Conservation (phyloP, 2,329 filamentous ascomycete species). For the Ophiostoma sp. region DNA sequence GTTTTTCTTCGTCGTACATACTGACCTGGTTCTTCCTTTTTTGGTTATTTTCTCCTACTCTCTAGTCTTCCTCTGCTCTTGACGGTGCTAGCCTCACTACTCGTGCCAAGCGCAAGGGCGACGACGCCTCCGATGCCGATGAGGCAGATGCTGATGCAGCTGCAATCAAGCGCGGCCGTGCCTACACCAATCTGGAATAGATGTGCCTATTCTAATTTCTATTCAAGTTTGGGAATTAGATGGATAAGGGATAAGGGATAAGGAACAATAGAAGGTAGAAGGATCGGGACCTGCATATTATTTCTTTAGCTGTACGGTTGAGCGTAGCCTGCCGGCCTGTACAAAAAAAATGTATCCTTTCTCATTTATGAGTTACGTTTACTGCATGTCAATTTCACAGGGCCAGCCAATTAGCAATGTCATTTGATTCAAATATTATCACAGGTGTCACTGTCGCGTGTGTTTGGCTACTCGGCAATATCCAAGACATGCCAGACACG, state of each 20-base stretch:
- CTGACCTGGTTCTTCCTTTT: constrained; percentile 6
- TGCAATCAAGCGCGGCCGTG: constrained; percentile 27
- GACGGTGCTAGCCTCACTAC: constrained; percentile 12
- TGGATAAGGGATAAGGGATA: neutral
- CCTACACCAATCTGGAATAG: neutral
- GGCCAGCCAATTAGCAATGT: neutral
- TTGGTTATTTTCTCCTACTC: neutral
- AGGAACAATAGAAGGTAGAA: neutral
- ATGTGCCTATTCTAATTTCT: neutral
- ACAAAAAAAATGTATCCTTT: constrained; percentile 1
- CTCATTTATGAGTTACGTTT: neutral
- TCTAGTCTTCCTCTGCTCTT: neutral
- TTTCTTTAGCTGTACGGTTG: neutral
- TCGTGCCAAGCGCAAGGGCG: constrained; percentile 11
- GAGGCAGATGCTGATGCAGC: neutral
- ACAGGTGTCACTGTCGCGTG: too few relatives aligned
- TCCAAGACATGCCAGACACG: neutral
- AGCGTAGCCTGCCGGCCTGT: neutral
- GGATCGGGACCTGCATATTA: constrained; percentile 2
- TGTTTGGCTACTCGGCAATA: neutral
- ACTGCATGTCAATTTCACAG: neutral
- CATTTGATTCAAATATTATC: neutral
- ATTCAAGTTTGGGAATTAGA: neutral
- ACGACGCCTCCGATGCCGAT: neutral
- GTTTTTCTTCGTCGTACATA: neutral